Evolutionary conservation across 1,139 yeast species (phyloP), one percentile per base, ranked within the genome.

Genomic region (Suhomyces bribrorum): DNA sequence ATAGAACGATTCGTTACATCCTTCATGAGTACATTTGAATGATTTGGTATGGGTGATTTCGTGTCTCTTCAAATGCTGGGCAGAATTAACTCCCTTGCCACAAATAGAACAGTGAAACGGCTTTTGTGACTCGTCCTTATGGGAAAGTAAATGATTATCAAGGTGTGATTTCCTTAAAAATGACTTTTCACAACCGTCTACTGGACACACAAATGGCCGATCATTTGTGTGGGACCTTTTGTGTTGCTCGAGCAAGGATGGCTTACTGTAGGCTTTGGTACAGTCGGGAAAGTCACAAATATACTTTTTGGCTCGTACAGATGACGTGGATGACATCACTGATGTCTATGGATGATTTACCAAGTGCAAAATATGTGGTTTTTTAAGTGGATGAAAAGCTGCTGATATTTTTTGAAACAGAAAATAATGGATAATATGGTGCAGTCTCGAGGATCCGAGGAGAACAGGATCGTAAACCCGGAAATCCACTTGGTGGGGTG

Each of bases 171-270:
- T 86, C 36, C 96, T 73, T 14, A 80, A 66, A 54, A 89, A 92
- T 0, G 83, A 64, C 47, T 78, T 79, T 2, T 64, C 70, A 59
- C 98, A 92, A 5, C 63, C 71, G 7, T 61, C 56, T 3, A 50
- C 43, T 1, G 64, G 50, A 57, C 99, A 92, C 34, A 56, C 57
- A 55, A 80, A 90, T 0, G 96, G 96, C 38, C 95, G 69, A 36
- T 83, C 82, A 42, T 87, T 86, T 2, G 86, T 77, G 56, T 92
- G 98, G 0, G 87, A 64, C 26, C 94, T 67, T 48, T 72, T 72
- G 56, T 90, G 98, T 53, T 88, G 96, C 29, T 84, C 86, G 35
- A 92, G 65, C 23, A 88, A 69, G 6, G 95, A 83, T 0, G 97
- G 97, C 40, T 90, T 74, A 11, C 86, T 67, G 55, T 88, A 92